These are phyloP conservation scores for Populus euphratica DNA, from an alignment of 345 rosid genomes.

Conservation along the genomic window DNA sequence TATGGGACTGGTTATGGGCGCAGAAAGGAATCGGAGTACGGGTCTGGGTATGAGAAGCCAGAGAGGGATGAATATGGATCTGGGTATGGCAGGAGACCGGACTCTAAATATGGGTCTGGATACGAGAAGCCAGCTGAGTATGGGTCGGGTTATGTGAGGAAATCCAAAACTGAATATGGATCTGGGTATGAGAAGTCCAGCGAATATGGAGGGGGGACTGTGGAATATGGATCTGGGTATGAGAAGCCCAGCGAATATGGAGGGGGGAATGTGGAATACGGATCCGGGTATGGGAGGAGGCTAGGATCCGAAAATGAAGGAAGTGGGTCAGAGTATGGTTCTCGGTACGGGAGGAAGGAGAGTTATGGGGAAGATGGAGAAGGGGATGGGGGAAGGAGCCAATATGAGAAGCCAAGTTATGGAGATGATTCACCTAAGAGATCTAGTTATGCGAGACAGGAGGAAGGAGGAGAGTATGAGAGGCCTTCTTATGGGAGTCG, in stretches of 20 bases:
- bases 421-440: constrained; percentile 13
- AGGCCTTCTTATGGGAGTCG: constrained; percentile 45
- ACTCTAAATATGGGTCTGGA: neutral
- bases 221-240: constrained; percentile 11
- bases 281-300: constrained; percentile 7
- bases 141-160: constrained; percentile 28
- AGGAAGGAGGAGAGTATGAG: constrained; percentile 38
- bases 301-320: constrained; percentile 12
- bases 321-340: neutral
- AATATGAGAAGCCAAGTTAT: constrained; percentile 8
- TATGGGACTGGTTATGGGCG: constrained; percentile 15
- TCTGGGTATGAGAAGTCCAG: constrained; percentile 24
- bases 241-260: neutral
- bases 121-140: constrained; percentile 24
- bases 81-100: constrained; percentile 25
- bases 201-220: constrained; percentile 13
- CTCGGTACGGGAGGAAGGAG: constrained; percentile 14
- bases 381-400: constrained; percentile 24
- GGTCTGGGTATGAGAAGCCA: constrained; percentile 13
- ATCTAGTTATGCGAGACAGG: constrained; percentile 22
- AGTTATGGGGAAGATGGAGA: constrained; percentile 24
- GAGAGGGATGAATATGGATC: constrained; percentile 23
- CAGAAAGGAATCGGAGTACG: constrained; percentile 25
- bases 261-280: constrained; percentile 21
- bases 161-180: constrained; percentile 24